A percentile compares a stretch with the other conserved stretches of the same genome.
phyloP scores from a whole-genome alignment of 768 basidiomycete species.

The Arthromyces matolae region DNA sequence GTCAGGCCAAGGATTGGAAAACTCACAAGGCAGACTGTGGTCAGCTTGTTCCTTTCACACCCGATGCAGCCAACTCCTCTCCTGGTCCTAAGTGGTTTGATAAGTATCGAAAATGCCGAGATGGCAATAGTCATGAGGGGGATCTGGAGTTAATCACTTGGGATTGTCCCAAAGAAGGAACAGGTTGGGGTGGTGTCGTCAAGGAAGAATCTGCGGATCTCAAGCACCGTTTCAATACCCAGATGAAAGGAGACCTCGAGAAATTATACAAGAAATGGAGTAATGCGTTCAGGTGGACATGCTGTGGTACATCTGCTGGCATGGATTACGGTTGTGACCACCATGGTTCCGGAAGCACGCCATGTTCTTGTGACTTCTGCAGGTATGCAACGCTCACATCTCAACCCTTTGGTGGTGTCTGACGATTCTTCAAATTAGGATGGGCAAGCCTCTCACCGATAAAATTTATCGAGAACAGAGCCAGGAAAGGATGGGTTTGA shows the following conservation, averaged over 20 bases:
- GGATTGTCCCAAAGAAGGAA: slow-evolving; percentile 21
- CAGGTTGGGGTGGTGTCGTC: slow-evolving; percentile 28
- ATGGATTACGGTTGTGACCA: slow-evolving; percentile 37
- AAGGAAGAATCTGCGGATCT: slow-evolving; percentile 27
- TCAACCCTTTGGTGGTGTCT: not conserved
- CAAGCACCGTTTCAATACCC: slow-evolving; percentile 24
- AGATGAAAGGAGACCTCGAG: slow-evolving; percentile 25
- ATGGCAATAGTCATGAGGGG: slow-evolving; percentile 30
- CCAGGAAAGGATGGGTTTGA: slow-evolving; percentile 28
- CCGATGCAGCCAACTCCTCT: not conserved
- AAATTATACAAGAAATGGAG: slow-evolving; percentile 29
- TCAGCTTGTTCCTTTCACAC: too few relatives aligned
- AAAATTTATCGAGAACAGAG: slow-evolving; percentile 26
- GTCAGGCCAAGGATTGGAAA: slow-evolving; percentile 30
- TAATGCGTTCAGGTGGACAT: slow-evolving; percentile 35
- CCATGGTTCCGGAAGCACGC: slow-evolving; percentile 32
- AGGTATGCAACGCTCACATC: slow-evolving; percentile 19
- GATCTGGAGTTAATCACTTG: slow-evolving; percentile 36
- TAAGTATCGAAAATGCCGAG: slow-evolving; percentile 27
- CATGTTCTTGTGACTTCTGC: slow-evolving; percentile 38
- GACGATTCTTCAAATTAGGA: slow-evolving; percentile 15
- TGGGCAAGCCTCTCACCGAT: slow-evolving; percentile 30
- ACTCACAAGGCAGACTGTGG: slow-evolving; percentile 27
- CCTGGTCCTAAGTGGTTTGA: slow-evolving; percentile 28
- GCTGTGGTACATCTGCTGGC: slow-evolving; percentile 32